Percentiles rank a stretch among this genome's conserved stretches.
phyloP scores from a whole-genome alignment of 2,329 filamentous ascomycete genomes.

The Xylaria multiplex region DNA sequence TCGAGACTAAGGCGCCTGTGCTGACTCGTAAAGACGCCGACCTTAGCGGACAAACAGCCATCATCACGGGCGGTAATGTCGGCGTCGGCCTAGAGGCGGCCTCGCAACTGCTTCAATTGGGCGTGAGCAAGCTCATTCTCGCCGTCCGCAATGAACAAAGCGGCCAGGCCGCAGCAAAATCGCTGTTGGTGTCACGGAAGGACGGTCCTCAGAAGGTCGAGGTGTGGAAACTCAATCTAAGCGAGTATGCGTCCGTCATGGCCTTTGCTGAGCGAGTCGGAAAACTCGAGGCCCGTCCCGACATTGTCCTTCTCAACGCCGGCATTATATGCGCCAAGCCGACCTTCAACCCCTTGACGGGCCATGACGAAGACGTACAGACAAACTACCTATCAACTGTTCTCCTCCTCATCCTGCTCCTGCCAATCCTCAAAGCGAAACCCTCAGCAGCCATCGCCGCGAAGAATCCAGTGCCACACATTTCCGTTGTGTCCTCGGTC shows the following conservation, averaged over 20 bases:
- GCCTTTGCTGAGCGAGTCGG: conserved; percentile 22
- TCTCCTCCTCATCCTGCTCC: conserved; percentile 57
- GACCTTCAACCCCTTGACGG: conserved; percentile 39
- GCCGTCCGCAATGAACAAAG: conserved; percentile 49
- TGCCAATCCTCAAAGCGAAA: conserved; percentile 57
- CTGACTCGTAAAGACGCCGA: not conserved
- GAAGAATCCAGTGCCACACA: not conserved
- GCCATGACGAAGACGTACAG: conserved; percentile 49
- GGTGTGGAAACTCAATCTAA: conserved; percentile 36
- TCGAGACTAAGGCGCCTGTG: not conserved
- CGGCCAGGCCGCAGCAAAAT: conserved; percentile 34
- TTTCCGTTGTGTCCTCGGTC: not conserved
- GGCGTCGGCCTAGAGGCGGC: conserved; percentile 52
- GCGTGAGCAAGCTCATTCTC: conserved; percentile 49
- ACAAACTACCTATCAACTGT: conserved; percentile 56
- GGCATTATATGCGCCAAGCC: conserved; percentile 41
- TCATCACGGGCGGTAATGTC: conserved; percentile 52
- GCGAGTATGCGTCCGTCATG: conserved; percentile 32
- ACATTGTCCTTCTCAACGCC: conserved; percentile 46
- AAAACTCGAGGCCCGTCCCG: conserved; percentile 5
- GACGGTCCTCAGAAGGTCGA: conserved; percentile 7
- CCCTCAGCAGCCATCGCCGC: not conserved
- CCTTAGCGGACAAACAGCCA: conserved; percentile 46
- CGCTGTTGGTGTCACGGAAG: not conserved
- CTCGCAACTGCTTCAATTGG: conserved; percentile 48